phyloP scores from a whole-genome alignment of 768 basidiomycete species.

The Trametes elegans region DNA sequence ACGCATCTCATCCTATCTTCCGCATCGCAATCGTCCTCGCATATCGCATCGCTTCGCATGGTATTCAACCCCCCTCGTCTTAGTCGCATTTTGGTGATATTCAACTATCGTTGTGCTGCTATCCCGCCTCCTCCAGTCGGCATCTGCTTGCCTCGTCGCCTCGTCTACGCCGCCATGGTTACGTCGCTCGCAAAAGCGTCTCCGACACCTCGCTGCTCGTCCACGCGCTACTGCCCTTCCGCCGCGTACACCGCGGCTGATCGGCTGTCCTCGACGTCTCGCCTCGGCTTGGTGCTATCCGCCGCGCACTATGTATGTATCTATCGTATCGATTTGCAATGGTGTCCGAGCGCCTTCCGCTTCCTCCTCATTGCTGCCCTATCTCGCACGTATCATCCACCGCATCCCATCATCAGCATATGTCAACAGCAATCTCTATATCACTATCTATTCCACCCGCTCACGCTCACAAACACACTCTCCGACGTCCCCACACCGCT shows the following conservation, averaged over 20 bases:
- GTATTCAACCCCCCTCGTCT: slow-evolving; percentile 1
- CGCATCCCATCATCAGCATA: slow-evolving; percentile 6
- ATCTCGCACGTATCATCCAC: slow-evolving; percentile 2
- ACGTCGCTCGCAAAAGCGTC: slow-evolving; percentile 8
- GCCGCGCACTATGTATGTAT: slow-evolving; percentile 19
- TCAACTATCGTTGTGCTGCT: slow-evolving; percentile 16
- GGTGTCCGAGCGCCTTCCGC: slow-evolving; percentile 9
- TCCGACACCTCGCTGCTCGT: neutral
- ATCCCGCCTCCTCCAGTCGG: neutral
- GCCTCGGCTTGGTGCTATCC: neutral
- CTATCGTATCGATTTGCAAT: slow-evolving; percentile 12
- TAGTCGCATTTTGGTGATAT: slow-evolving; percentile 12
- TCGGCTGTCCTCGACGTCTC: neutral
- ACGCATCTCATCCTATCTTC: slow-evolving; percentile 12
- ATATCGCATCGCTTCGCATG: slow-evolving; percentile 9
- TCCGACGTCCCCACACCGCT: slow-evolving; percentile 10
- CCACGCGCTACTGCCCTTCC: neutral
- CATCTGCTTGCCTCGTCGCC: neutral
- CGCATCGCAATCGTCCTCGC: slow-evolving; percentile 16
- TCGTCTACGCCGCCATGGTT: neutral
- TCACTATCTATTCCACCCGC: slow-evolving; percentile 15
- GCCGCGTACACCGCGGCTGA: neutral
- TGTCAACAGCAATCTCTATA: slow-evolving; percentile 15
- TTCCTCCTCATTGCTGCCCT: slow-evolving; percentile 10
- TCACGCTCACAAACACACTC: neutral